Conservation (phyloP, 2,329 filamentous ascomycete genomes). For the Volutella citrinella region DNA sequence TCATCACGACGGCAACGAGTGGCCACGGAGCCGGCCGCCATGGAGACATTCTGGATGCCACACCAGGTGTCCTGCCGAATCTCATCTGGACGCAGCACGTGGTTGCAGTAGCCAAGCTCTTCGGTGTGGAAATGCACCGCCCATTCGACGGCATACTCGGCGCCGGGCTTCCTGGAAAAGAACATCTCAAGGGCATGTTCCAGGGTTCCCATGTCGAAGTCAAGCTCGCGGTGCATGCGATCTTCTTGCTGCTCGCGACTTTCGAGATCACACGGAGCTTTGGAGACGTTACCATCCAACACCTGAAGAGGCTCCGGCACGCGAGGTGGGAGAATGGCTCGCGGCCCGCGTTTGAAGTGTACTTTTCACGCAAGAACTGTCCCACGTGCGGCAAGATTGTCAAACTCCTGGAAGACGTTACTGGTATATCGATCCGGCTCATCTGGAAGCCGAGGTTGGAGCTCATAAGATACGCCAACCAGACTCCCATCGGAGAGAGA, state of each 20-base stretch:
- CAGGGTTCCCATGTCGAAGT: conserved; percentile 37
- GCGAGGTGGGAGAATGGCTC: conserved; percentile 25
- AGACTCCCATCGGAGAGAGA: too few species aligned
- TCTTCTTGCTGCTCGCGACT: conserved; percentile 25
- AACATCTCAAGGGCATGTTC: conserved; percentile 23
- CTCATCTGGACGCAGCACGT: conserved; percentile 29
- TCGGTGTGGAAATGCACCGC: conserved; percentile 28
- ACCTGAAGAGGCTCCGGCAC: conserved; percentile 20
- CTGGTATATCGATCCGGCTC: conserved; percentile 26
- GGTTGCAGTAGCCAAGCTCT: conserved; percentile 24
- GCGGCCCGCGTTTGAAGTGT: conserved; percentile 29
- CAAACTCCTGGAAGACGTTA: conserved; percentile 19
- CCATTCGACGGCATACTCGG: conserved; percentile 24
- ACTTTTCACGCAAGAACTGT: conserved; percentile 35
- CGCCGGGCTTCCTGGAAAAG: too few species aligned
- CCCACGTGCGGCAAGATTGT: conserved; percentile 24
- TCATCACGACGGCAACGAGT: conserved; percentile 32
- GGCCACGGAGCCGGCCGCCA: conserved; percentile 28
- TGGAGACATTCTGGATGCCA: conserved; percentile 28
- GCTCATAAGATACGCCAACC: conserved; percentile 23
- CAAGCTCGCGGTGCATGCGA: conserved; percentile 34
- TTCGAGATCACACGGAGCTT: conserved; percentile 24
- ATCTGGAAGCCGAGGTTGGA: conserved; percentile 27
- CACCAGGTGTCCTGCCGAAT: conserved; percentile 26
- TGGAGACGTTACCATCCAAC: conserved; percentile 14